phyloP scores from a whole-genome alignment of 1,139 yeast genomes.

The Protomyces inouyei region DNA sequence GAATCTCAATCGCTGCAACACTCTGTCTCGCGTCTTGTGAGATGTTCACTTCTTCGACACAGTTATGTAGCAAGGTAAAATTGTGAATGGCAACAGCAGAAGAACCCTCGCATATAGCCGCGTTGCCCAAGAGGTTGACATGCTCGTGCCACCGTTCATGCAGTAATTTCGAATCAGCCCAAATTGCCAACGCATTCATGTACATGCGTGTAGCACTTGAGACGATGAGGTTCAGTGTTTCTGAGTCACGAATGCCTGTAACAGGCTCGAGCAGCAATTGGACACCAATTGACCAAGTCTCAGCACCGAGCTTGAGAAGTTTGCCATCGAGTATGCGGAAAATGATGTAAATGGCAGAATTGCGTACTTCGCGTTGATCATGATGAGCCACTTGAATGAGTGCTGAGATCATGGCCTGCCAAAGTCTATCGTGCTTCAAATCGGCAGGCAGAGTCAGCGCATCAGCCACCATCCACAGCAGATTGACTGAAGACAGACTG shows the following conservation, averaged over 20 bases:
- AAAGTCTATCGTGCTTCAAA: slow-evolving; percentile 8
- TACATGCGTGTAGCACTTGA: neutral
- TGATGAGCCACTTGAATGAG: slow-evolving; percentile 18
- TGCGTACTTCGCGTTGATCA: slow-evolving; percentile 21
- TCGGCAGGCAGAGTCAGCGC: slow-evolving; percentile 3
- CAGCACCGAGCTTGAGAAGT: neutral
- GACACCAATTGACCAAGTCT: neutral
- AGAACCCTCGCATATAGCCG: neutral
- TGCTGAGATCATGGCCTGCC: slow-evolving; percentile 18
- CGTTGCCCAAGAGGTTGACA: neutral
- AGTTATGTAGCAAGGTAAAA: neutral
- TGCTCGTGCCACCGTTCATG: neutral
- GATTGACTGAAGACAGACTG: slow-evolving; percentile 21
- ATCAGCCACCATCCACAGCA: slow-evolving; percentile 23
- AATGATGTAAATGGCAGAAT: slow-evolving; percentile 20
- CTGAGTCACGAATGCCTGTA: neutral
- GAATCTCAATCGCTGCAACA: neutral
- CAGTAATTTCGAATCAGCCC: neutral
- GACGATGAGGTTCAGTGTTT: neutral
- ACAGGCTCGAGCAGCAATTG: neutral
- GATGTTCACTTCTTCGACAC: neutral
- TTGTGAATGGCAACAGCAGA: neutral
- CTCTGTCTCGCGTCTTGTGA: neutral
- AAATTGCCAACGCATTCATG: neutral
- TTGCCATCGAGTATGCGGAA: slow-evolving; percentile 9